Evolutionary conservation across 495 filamentous ascomycete genomes (phyloP), one percentile per base, ranked within the genome.

Genomic region (Baudoinia panamericana): DNA sequence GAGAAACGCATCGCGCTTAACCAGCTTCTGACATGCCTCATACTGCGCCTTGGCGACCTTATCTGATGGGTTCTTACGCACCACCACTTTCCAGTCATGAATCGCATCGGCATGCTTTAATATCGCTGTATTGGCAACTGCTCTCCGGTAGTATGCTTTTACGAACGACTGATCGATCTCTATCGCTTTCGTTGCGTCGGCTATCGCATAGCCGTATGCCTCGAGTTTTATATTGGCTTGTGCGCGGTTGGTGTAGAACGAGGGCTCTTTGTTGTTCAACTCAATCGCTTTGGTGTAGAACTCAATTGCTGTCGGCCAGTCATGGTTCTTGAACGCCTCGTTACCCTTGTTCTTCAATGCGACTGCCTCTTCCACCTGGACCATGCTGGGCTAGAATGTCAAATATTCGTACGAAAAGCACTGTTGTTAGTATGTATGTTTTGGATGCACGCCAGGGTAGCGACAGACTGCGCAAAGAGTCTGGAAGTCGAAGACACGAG

Each of bases 221-320:
- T 99, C 90, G 37, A 87, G 76, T 68, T 95, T 96, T 59, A 95
- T 85, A 57, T 99, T 73, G 39, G 84, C 81, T 84, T 94, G 87
- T 26, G 92, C 88, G 53, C 90, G 64, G 63, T 99, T 99, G 52
- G 82, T 80, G 67, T 80, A 96, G 64, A 84, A 95, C 5, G 84
- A 79, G 1, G 85, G 81, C 43, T 94, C 81, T 49, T 78, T 70
- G 57, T 79, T 76, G 59, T 93, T 80, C 50, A 80, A 62, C 43
- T 84, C 82, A 51, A 99, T 96, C 24, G 90, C 90, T 61, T 88
- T 73, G 36, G 75, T 78, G 62, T 99, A 99, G 48, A 77, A 78
- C 17, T 88, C 79, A 24, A 93, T 70, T 2, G 90, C 90, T 17
- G 67, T 68, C 20, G 71, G 67, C 88, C 90, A 99, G 61, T 96